Base-by-base conservation (phyloP, 2,329 filamentous ascomycete genomes). In the Xylariaceae sp. region DNA sequence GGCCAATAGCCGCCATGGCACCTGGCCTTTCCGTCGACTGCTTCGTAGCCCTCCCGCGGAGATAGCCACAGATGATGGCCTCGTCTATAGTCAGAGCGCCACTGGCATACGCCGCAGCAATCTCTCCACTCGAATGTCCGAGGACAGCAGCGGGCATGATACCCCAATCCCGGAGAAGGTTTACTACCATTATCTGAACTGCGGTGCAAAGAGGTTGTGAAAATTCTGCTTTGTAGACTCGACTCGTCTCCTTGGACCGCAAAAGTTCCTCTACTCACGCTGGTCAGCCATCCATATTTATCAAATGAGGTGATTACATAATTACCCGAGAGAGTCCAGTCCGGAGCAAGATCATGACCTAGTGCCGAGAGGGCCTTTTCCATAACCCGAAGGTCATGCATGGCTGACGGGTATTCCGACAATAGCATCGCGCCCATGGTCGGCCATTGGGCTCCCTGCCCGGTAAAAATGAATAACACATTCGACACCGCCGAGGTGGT, bases 71-170 rank as follows among this genome's bases (percentile, higher is more conserved):
- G 7, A 74, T 66, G 14, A 80, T 75, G 1, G 77, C 77, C 9
- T 76, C 72, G 3, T 61, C 44, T 4, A 71, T 64, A 0, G 68
- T 67, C 2, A 80, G 58, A 3, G 65, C 65, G 3, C 74, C 75
- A 6, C 71, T 70, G 4, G 77, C 75, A 50, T 78, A 79, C 0
- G 76, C 77, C 2, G 75, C 77, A 0, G 71, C 76, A 19, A 79
- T 79, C 61, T 79, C 77, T 11, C 77, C 77, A 11, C 73, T 76
- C 0, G 62, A 66, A 31, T 66, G 64, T 2, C 64, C 64, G n/a
- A 66, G 47, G 0, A 65, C 61, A 6, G 54, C 60, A 33, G 6
- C 41, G 1, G 56, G 54, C 6, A 19, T 19, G 24, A 66, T 45
- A 9, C 53, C 58, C n/a, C 45, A 52, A 4, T 21, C 12, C 7